Evolutionary conservation across 1,139 yeast genomes (phyloP).

Genomic region (Hansenula sp.): DNA sequence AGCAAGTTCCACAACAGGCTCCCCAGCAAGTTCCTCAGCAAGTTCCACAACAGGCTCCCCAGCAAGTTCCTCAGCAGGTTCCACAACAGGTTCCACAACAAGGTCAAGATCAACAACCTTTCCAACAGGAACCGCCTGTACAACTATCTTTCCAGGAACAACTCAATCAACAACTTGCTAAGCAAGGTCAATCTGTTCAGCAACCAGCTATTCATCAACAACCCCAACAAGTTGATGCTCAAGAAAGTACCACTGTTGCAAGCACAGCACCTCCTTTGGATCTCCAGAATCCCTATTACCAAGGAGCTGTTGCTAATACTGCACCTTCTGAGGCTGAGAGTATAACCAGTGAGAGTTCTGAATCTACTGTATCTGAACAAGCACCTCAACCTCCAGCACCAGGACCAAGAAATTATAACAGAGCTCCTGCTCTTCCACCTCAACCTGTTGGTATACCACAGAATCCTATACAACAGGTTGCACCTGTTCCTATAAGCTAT

Average conservation of each 20-base stretch:
- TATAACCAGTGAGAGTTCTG: not conserved
- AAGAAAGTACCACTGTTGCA: not conserved
- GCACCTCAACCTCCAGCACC: not conserved
- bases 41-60: slow-evolving; percentile 2
- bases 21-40: slow-evolving; percentile 1
- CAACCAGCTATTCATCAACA: not conserved
- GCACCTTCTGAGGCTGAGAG: no score
- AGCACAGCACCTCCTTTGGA: not conserved
- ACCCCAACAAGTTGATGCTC: not conserved
- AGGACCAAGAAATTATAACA: slow-evolving; percentile 9
- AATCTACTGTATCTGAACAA: not conserved
- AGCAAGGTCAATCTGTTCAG: not conserved
- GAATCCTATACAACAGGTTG: not conserved
- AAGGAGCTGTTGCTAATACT: not conserved
- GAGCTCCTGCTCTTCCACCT: slow-evolving; percentile 7
- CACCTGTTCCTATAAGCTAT: not conserved
- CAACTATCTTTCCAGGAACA: not conserved
- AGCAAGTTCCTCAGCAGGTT: not conserved
- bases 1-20: slow-evolving; percentile 4
- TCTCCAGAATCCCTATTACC: slow-evolving; percentile 1
- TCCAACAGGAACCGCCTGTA: not conserved
- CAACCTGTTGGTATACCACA: not conserved
- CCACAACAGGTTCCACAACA: slow-evolving; percentile 6
- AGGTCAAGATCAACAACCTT: slow-evolving; percentile 7
- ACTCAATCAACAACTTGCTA: slow-evolving; percentile 10